Conservation (phyloP, 306 rosid species). For the Spatholobus suberectus region DNA sequence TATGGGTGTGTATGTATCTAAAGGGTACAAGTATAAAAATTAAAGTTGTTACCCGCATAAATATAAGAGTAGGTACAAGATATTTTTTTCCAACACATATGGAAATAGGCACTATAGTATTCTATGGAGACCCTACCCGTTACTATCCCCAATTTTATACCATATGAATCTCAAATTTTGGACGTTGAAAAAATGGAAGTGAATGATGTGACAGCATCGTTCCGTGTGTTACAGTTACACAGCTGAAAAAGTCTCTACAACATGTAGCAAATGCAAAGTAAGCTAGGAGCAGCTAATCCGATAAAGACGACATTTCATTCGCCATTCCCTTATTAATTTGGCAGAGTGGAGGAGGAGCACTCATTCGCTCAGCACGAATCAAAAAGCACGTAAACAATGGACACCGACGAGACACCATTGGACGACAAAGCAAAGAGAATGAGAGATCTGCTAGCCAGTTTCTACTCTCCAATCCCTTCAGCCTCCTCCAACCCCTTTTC, state of each 20-base stretch:
- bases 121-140: too few species aligned
- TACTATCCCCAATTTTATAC: too few species aligned
- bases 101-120: too few species aligned
- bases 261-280: not conserved
- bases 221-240: too few species aligned
- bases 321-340: not conserved
- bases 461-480: constrained; percentile 84
- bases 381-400: constrained; percentile 48
- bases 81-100: too few species aligned
- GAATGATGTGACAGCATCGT: too few species aligned
- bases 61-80: too few species aligned
- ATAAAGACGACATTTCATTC: not conserved
- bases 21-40: too few species aligned
- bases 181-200: too few species aligned
- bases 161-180: too few species aligned
- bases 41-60: too few species aligned
- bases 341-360: not conserved
- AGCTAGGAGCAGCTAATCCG: not conserved
- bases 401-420: constrained; percentile 50
- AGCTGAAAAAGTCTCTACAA: not conserved
- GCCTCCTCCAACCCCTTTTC: constrained; percentile 40
- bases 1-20: too few species aligned
- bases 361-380: not conserved
- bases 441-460: constrained; percentile 94
- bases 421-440: constrained; percentile 89